These are phyloP conservation scores for Echria macrotheca DNA, from an alignment of 495 filamentous ascomycete species.

Conservation along the genomic window DNA sequence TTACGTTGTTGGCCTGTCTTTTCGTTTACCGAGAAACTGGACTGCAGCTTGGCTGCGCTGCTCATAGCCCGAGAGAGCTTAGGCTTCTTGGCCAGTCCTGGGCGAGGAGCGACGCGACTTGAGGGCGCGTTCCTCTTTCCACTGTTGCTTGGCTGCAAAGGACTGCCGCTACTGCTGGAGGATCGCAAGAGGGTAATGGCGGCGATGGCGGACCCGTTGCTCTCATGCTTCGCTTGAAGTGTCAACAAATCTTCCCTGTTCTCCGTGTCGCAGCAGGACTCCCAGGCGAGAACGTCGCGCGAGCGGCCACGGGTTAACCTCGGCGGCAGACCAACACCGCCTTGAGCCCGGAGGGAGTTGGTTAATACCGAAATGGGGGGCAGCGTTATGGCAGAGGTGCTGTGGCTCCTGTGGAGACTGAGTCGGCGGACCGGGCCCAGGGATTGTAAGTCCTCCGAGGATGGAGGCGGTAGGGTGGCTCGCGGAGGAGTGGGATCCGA, in stretches of 20 bases:
- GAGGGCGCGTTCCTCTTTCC: slow-evolving; percentile 56
- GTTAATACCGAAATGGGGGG: slow-evolving; percentile 52
- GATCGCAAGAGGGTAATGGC: slow-evolving; percentile 70
- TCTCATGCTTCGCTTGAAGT: slow-evolving; percentile 64
- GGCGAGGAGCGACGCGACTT: slow-evolving; percentile 39
- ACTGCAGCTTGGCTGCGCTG: slow-evolving; percentile 64
- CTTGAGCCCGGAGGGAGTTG: slow-evolving; percentile 46
- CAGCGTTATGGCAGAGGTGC: slow-evolving; percentile 46
- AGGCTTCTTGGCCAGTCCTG: slow-evolving; percentile 53
- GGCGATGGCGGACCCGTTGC: slow-evolving; percentile 62
- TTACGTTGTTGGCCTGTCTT: too few relatives aligned
- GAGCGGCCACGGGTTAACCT: slow-evolving; percentile 60
- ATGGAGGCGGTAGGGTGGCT: slow-evolving; percentile 22
- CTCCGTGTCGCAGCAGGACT: slow-evolving; percentile 71
- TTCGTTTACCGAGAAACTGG: too few relatives aligned
- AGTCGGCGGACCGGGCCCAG: slow-evolving; percentile 51
- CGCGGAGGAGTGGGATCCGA: slow-evolving; percentile 68
- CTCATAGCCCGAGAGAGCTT: slow-evolving; percentile 60
- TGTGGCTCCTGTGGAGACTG: slow-evolving; percentile 48
- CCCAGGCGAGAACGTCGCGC: slow-evolving; percentile 78
- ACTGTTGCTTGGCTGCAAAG: slow-evolving; percentile 42
- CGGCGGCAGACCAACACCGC: slow-evolving; percentile 42
- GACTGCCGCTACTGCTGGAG: slow-evolving; percentile 42
- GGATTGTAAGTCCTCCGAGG: slow-evolving; percentile 28
- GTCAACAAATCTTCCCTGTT: slow-evolving; percentile 62